phyloP scores from a whole-genome alignment of 306 rosid species.

The Adenanthera pavonina region DNA sequence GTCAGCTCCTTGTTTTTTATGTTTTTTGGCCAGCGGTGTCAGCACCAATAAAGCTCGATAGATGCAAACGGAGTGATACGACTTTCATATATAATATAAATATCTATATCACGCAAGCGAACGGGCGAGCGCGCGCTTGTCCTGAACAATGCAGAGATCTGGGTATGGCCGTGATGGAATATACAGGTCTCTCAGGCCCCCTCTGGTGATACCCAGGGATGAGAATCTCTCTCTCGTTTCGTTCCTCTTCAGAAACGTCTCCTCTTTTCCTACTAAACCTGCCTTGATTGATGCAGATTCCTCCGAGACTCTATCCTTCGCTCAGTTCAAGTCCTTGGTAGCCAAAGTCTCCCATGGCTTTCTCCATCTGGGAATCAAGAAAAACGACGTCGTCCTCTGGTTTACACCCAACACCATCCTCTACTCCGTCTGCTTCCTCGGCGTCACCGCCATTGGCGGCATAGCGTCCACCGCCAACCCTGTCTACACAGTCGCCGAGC shows the following conservation, averaged over 20 bases:
- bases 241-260: slow-evolving; percentile 58
- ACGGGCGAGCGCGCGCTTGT: not conserved
- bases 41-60: too few species aligned
- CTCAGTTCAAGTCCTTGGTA: slow-evolving; percentile 57
- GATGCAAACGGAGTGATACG: too few species aligned
- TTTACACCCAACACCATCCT: slow-evolving; percentile 75
- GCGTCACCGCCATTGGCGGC: slow-evolving; percentile 68
- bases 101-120: not conserved
- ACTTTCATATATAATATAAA: too few species aligned
- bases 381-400: slow-evolving; percentile 81
- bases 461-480: slow-evolving; percentile 79
- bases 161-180: slow-evolving; percentile 81
- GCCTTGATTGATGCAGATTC: slow-evolving; percentile 74
- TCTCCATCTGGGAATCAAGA: slow-evolving; percentile 57
- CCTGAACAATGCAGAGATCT: slow-evolving; percentile 82
- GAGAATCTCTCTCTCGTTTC: slow-evolving; percentile 64
- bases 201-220: slow-evolving; percentile 51
- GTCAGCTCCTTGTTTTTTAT: too few species aligned
- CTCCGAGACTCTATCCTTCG: slow-evolving; percentile 51
- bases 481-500: slow-evolving; percentile 62
- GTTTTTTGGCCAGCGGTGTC: too few species aligned
- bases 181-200: slow-evolving; percentile 74
- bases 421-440: slow-evolving; percentile 65
- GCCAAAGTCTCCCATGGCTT: slow-evolving; percentile 60
- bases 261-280: slow-evolving; percentile 56